phyloP scores from a whole-genome alignment of 345 rosid species.

The Hypericum perforatum region DNA sequence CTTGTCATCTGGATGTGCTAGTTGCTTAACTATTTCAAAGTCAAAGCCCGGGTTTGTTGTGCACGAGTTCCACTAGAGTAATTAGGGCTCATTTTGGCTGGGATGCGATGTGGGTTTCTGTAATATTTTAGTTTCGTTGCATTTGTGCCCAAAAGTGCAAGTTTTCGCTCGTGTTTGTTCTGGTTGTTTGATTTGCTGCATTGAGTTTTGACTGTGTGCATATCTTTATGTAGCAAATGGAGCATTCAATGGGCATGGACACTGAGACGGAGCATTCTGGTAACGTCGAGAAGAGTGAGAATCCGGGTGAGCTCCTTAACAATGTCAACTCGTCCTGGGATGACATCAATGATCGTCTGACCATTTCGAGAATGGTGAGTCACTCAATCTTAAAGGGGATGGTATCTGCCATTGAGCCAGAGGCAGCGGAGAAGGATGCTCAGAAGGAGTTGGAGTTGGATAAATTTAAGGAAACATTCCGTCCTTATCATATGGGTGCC shows the following conservation, averaged over 20 bases:
- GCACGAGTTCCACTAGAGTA: no score
- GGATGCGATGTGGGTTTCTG: no score
- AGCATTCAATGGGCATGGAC: constrained; percentile 20
- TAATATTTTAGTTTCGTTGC: no score
- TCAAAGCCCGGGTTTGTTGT: no score
- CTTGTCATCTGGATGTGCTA: no score
- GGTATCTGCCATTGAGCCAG: constrained; percentile 36
- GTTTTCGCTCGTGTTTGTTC: no score
- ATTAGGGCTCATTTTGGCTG: no score
- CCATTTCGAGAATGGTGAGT: constrained; percentile 66
- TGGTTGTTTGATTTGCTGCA: no score
- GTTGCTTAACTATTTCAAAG: no score
- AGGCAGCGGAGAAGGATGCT: constrained; percentile 55
- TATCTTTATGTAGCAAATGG: no score
- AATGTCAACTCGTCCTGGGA: constrained; percentile 56
- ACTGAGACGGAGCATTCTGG: constrained; percentile 11
- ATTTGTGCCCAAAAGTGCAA: no score
- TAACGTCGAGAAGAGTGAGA: constrained; percentile 35
- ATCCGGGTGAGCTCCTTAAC: constrained; percentile 34
- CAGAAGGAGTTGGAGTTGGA: constrained; percentile 54
- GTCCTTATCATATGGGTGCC: constrained; percentile 21
- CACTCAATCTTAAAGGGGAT: constrained; percentile 69
- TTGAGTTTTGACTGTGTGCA: no score
- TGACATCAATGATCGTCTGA: constrained; percentile 43
- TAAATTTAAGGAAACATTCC: constrained; percentile 33